Evolutionary conservation across 1,284 basidiomycete genomes (phyloP), one percentile per base, ranked within the genome.

Genomic region (Trichosporon asahii): DNA sequence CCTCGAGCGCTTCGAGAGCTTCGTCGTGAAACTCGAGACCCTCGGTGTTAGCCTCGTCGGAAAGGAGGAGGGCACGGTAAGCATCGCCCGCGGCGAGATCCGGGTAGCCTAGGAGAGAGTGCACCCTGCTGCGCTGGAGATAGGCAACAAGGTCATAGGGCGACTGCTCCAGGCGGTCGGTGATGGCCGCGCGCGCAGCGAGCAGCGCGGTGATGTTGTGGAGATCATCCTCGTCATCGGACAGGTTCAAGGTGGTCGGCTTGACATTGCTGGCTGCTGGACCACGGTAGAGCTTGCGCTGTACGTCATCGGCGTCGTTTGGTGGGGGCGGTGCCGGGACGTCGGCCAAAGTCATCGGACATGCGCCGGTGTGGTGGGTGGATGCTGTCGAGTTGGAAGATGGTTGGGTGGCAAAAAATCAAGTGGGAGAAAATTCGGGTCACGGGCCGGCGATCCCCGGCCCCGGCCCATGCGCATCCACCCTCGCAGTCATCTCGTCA

Each of bases 31-130:
- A 70, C 49, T 72, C 71, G 44, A 55, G 57, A 11, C 68, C 71
- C 23, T 70, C 68, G 29, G 55, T 65, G 8, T 21, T 11, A 4
- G 64, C 68, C 49, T 72, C 71, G 37, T 72, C 71, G 29, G 57
- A 33, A 3, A 72, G 71, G 0, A 72, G 68, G n/a, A 72, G 68
- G 2, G 71, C 71, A 9, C 68, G 68, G 49, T 72, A 72, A 9
- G 71, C 71, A 18, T 72, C 71, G n/a, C 71, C 66, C 0, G 60
- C 71, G 1, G 68, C 66, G 14, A 72, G 68, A 68, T 72, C 71
- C n/a, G 68, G 66, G 25, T 70, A 72, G n/a, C 49, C 49, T 0
- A 72, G 68, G 8, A 27, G 27, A 0, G 33, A 21, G 35, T 72
- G 66, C 1, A 31, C 66, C 3, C 4, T 11, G 18, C 57, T 60